Conservation (phyloP, 768 basidiomycete genomes). For the Lyophyllum shimeji region DNA sequence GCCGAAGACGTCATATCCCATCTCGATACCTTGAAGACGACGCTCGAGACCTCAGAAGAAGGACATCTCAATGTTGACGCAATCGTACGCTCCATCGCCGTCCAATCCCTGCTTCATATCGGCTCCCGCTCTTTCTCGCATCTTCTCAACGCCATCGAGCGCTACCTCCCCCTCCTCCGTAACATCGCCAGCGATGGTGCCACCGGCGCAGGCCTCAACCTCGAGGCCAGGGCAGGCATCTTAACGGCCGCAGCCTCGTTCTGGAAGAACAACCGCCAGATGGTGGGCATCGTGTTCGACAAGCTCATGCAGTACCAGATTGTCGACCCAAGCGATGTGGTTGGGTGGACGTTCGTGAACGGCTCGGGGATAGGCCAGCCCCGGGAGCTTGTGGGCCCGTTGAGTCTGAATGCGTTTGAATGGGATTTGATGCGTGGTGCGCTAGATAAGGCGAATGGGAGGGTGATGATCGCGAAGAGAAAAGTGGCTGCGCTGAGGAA, state of each 20-base stretch:
- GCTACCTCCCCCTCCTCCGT: conserved; percentile 80
- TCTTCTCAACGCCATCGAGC: conserved; percentile 95
- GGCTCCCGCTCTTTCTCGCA: conserved; percentile 97
- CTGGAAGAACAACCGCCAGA: conserved; percentile 85
- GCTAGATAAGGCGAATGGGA: conserved; percentile 88
- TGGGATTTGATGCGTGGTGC: conserved; percentile 87
- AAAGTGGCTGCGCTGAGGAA: conserved; percentile 76
- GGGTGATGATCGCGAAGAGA: conserved; percentile 74
- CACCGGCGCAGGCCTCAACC: conserved; percentile 33
- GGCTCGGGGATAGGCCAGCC: conserved; percentile 31
- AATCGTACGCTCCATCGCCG: conserved; percentile 72
- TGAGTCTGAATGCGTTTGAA: conserved; percentile 52
- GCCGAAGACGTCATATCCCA: conserved; percentile 78
- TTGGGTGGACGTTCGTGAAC: conserved; percentile 77
- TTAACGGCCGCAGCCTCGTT: conserved; percentile 71
- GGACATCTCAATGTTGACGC: conserved; percentile 60
- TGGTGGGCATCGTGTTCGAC: conserved; percentile 91
- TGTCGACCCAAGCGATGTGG: conserved; percentile 90
- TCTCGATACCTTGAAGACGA: conserved; percentile 67
- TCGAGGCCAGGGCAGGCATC: conserved; percentile 68
- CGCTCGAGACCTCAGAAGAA: conserved; percentile 61
- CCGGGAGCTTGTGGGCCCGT: conserved; percentile 19
- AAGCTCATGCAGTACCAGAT: conserved; percentile 99
- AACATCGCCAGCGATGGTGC: conserved; percentile 46
- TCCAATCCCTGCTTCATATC: conserved; percentile 88